Base-by-base conservation (phyloP, 2,329 filamentous ascomycete genomes). In the Colletotrichum lindemuthianum region DNA sequence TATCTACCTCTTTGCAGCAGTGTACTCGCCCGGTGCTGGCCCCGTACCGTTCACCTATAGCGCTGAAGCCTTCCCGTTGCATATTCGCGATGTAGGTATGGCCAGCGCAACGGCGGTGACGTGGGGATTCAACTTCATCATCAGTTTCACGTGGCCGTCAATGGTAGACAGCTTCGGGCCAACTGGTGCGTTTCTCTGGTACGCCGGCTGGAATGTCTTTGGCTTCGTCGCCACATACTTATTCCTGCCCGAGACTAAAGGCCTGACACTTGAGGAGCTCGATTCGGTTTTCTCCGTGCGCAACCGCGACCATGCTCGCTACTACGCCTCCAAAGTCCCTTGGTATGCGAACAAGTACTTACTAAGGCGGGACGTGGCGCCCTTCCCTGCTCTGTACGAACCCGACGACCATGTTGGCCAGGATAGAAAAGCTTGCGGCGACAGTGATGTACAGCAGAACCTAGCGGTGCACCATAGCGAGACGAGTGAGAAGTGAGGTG, bases 31-130 rank as follows among this genome's bases (percentile, higher is more conserved):
- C 0, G 85, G 86, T 13, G 82, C 85, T 52, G 85, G 86, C 0
- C 84, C 85, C 0, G 85, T 88, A 0, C 85, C 86, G 0, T 87
- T 87, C 68, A 87, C 85, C 0, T 88, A 88, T 70, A 86, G 83
- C 0, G 85, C 85, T 1, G 86, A 88, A 68, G 85, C 84, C 0
- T 87, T 87, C 67, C 85, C 85, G 0, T 73, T 87, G 0, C 85
- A 86, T 48, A 80, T 87, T 10, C 80, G 85, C 52, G 82, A 83
- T 9, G 80, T 85, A 57, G 84, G 84, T 12, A 86, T 86, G 84
- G 76, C 82, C 0, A 61, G 59, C 39, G 76, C 77, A 12, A 79
- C 77, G 0, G 76, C 78, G 0, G 77, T 78, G 11, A 78, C 75
- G 0, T 80, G 78, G 78, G 73, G 75, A 1, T 80, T 77, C 69